Base-by-base conservation (phyloP, 176 grass and related monocot genomes). In the Triticum timopheevii region DNA sequence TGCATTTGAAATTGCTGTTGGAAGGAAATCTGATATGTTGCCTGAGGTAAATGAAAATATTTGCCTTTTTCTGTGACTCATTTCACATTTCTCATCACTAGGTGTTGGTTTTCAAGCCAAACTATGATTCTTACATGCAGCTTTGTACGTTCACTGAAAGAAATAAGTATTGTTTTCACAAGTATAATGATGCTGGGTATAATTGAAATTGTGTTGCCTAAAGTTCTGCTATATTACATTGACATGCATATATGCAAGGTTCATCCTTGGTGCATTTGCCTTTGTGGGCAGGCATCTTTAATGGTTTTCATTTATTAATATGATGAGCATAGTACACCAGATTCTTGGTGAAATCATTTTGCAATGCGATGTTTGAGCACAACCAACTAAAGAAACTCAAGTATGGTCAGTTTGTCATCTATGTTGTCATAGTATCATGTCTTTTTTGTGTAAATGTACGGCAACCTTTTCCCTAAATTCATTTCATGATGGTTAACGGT, bases 1-100 rank as follows among this genome's bases (percentile, higher is more conserved):
- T 87, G 89, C 94, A 75, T 99, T 99, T 84, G 94, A 97, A 89
- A 90, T 94, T 73, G 85, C 97, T 84, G 87, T 85, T 65, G 97
- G 97, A 89, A 90, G 92, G 85, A 95, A 92, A 25, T 85, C 92
- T 62, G 94, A 96, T 88, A 85, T 97, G 80, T 86, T 99, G 85
- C 89, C 94, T n/a, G 97, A 99, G 97, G 97, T 99, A 93, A 98
- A 81, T 92, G 39, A 77, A 71, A 78, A 34, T 39, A n/a, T 35
- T 3, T 0, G 0, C 7, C 4, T 40, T 63, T 0, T 71, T 78
- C 1, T 5, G 12, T 22, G 20, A 40, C 8, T 61, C 10, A 84
- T 68, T 79, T 80, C 9, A 83, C 6, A 50, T 22, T 84, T 63
- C 66, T 58, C 2, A 2, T 45, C 27, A 45, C 11, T 59, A 34